These are phyloP conservation scores for Cardiospermum halicacabum DNA, from an alignment of 345 rosid genomes.

Conservation along the genomic window DNA sequence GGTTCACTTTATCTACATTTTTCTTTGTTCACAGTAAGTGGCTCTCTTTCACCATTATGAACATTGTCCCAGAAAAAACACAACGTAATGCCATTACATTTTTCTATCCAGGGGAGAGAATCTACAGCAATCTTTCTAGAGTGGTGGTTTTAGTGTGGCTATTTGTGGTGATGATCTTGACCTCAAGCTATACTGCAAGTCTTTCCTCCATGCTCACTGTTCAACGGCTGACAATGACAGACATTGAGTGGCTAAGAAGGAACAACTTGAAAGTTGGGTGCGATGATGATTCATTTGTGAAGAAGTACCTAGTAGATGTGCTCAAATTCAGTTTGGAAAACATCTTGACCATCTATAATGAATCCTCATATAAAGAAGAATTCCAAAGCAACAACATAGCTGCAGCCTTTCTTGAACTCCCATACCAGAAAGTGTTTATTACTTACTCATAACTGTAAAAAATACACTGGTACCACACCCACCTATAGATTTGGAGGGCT, in stretches of 20 bases:
- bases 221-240: slow-evolving; percentile 25
- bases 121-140: slow-evolving; percentile 33
- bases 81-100: not conserved
- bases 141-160: slow-evolving; percentile 54
- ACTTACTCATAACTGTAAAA: slow-evolving; percentile 27
- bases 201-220: slow-evolving; percentile 55
- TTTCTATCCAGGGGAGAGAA: slow-evolving; percentile 37
- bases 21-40: slow-evolving; percentile 56
- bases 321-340: slow-evolving; percentile 15
- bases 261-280: slow-evolving; percentile 32
- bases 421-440: slow-evolving; percentile 36
- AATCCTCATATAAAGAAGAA: slow-evolving; percentile 10
- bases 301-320: slow-evolving; percentile 20
- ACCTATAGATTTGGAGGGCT: slow-evolving; percentile 42
- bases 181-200: slow-evolving; percentile 58
- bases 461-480: slow-evolving; percentile 12
- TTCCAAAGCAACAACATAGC: slow-evolving; percentile 20
- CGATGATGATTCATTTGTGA: slow-evolving; percentile 31
- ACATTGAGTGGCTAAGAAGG: slow-evolving; percentile 18
- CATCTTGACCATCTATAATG: not conserved
- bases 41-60: not conserved
- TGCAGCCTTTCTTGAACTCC: slow-evolving; percentile 40
- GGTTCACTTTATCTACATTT: slow-evolving; percentile 49
- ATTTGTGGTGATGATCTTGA: slow-evolving; percentile 49
- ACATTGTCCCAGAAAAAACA: not conserved